Evolutionary conservation across 176 grass and related monocot species (phyloP).

Genomic region (Elymus sibiricus): DNA sequence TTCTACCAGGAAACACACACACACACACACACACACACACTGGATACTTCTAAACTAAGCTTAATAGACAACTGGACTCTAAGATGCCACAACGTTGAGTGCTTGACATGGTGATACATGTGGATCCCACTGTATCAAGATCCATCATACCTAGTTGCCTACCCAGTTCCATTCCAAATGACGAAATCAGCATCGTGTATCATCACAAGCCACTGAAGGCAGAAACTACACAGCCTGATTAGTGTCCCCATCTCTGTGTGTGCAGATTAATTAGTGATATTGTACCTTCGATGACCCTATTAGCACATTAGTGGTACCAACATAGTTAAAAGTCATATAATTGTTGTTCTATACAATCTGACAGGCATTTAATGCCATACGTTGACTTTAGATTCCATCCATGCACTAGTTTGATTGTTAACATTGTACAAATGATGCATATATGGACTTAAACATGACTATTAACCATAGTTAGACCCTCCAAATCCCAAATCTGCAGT

Average conservation of each 20-base stretch:
- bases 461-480: background rate
- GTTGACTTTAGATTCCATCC: background rate
- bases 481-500: background rate
- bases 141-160: too few species aligned
- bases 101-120: too few species aligned
- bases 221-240: too few species aligned
- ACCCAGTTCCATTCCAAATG: too few species aligned
- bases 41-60: too few species aligned
- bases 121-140: too few species aligned
- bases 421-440: background rate
- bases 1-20: too few species aligned
- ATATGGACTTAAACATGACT: background rate
- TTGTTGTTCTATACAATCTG: background rate
- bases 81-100: too few species aligned
- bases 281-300: background rate
- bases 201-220: too few species aligned
- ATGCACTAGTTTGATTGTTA: background rate
- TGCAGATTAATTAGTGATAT: background rate
- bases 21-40: too few species aligned
- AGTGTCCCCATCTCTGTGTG: background rate
- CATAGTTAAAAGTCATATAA: background rate
- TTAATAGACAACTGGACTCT: too few species aligned
- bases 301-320: constrained; percentile 8
- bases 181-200: too few species aligned
- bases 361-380: background rate